phyloP scores from a whole-genome alignment of 202 grass and related monocot genomes.

The Cymbopogon flexuosus region DNA sequence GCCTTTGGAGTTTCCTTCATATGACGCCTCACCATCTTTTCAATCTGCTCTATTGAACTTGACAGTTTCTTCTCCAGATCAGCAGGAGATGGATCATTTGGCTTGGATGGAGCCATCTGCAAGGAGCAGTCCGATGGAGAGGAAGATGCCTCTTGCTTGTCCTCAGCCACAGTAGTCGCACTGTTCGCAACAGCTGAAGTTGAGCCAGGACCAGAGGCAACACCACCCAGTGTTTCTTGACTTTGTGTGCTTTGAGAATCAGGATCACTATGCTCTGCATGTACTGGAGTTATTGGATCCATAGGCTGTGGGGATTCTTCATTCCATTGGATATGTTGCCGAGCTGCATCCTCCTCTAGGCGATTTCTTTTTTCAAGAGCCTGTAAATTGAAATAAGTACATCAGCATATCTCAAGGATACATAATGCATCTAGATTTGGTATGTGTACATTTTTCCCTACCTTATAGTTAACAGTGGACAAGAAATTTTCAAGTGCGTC shows the following conservation, averaged over 20 bases:
- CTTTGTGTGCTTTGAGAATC: constrained; percentile 15
- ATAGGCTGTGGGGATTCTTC: constrained; percentile 18
- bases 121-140: constrained; percentile 36
- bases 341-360: constrained; percentile 18
- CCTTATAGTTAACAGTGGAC: neutral
- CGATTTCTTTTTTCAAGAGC: constrained; percentile 48
- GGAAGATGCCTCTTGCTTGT: constrained; percentile 7
- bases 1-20: constrained; percentile 40
- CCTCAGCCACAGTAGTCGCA: constrained; percentile 15
- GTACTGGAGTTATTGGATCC: constrained; percentile 15
- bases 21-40: constrained; percentile 50
- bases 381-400: constrained; percentile 26
- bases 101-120: constrained; percentile 30
- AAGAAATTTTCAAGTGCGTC: neutral
- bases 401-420: neutral
- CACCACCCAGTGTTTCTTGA: neutral
- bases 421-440: neutral
- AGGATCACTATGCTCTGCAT: constrained; percentile 30
- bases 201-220: constrained; percentile 5
- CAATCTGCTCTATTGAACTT: constrained; percentile 57
- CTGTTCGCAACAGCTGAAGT: constrained; percentile 13
- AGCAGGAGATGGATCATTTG: constrained; percentile 24
- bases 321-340: constrained; percentile 28
- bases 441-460: neutral
- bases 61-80: constrained; percentile 47